Percentiles rank a stretch among this genome's conserved stretches.
Evolutionary conservation across 768 basidiomycete species (phyloP).

Genomic region (Pisolithus albus): DNA sequence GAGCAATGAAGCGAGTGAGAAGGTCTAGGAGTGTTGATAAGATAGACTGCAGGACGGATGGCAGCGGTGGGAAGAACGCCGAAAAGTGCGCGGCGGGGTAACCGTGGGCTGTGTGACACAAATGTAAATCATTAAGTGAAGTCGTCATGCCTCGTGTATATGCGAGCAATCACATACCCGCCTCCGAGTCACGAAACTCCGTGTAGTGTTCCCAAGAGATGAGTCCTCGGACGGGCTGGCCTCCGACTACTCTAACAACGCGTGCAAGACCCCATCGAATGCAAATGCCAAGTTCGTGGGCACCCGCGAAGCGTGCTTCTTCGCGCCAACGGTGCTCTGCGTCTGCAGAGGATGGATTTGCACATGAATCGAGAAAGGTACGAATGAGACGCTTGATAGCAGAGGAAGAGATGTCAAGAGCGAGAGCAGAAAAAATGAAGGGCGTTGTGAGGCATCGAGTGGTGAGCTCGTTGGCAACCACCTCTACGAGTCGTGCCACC

Average conservation of each 20-base stretch:
- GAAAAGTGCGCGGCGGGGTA: slow-evolving; percentile 73
- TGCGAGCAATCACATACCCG: slow-evolving; percentile 46
- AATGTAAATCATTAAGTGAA: slow-evolving; percentile 16
- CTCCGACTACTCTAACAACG: slow-evolving; percentile 62
- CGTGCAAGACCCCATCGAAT: slow-evolving; percentile 89
- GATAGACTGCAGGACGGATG: slow-evolving; percentile 50
- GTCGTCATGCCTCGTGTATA: slow-evolving; percentile 15
- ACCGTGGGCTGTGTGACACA: slow-evolving; percentile 35
- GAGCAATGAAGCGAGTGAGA: slow-evolving; percentile 73
- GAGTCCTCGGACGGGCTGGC: slow-evolving; percentile 74
- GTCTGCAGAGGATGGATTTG: slow-evolving; percentile 25
- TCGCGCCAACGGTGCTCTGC: slow-evolving; percentile 62
- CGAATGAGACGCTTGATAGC: slow-evolving; percentile 71
- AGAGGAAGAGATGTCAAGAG: slow-evolving; percentile 75
- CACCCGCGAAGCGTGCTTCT: slow-evolving; percentile 77
- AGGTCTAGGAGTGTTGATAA: slow-evolving; percentile 72
- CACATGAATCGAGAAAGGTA: slow-evolving; percentile 69
- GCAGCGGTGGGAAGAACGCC: slow-evolving; percentile 52
- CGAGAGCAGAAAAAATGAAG: slow-evolving; percentile 84
- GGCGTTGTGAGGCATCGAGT: slow-evolving; percentile 78
- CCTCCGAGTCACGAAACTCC: slow-evolving; percentile 77
- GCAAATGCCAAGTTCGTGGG: slow-evolving; percentile 86
- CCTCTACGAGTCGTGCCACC: slow-evolving; percentile 63
- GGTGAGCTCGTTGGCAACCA: slow-evolving; percentile 62
- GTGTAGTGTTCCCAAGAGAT: slow-evolving; percentile 81